Evolutionary conservation across 2,329 filamentous ascomycete genomes (phyloP), one percentile per base, ranked within the genome.

Genomic region (Neobulgaria alba): DNA sequence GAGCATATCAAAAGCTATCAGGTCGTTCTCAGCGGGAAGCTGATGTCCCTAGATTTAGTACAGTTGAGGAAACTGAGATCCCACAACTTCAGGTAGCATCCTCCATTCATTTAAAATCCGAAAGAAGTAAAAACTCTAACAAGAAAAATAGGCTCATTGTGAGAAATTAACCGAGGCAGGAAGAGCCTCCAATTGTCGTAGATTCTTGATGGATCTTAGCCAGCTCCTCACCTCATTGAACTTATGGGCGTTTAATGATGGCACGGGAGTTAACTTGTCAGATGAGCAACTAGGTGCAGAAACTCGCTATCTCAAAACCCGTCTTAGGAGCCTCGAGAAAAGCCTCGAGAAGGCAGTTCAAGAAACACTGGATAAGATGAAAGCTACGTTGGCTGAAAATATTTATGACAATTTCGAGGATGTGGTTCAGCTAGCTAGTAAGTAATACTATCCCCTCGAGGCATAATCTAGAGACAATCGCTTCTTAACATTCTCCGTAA

Each of bases 1-100:
- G 72, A 33, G 77, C 71, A 0, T 83, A 79, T 39, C 77, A 83
- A 49, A 75, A 77, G 50, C 58, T 82, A n/a, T 63, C 65, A 29
- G 74, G 72, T 1, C 66, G 72, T 3, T 53, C 80, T 7, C 55
- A 63, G 38, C 70, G 72, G 32, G 77, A 82, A 39, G 59, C 63
- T 2, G 50, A 61, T 9, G 64, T 75, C 2, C 59, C 65, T 10
- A 76, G 77, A 0, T 83, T 80, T 53, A 56, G 58, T 1, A 57
- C 61, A 3, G 30, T 62, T 0, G 64, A 73, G 2, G 69, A 81
- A 43, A 82, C 78, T 0, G 76, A 73, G 41, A 51, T 62, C 5
- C 39, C 43, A 18, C 35, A 49, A 19, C 34, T 46, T 20, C 18
- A 41, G 23, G 23, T 26, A 26, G 7, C 7, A 7, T 12, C 7